phyloP scores from a whole-genome alignment of 2,329 filamentous ascomycete genomes.

The Zalaria obscura region DNA sequence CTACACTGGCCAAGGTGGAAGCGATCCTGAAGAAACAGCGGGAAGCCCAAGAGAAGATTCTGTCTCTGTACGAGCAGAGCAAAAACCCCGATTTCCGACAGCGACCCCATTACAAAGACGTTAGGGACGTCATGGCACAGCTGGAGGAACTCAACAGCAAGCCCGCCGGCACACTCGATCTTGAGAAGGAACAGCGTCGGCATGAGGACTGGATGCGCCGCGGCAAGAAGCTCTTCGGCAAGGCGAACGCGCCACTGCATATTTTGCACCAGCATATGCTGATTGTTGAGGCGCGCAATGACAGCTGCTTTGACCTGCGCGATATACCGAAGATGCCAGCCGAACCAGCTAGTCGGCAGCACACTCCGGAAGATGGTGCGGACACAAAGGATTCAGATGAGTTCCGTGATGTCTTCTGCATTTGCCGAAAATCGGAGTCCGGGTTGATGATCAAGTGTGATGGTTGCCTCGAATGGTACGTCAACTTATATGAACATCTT shows the following conservation, averaged over 20 bases:
- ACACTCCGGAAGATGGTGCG: conserved; percentile 39
- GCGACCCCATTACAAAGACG: conserved; percentile 75
- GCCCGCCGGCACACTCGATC: conserved; percentile 74
- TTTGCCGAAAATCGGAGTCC: conserved; percentile 82
- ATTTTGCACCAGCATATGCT: conserved; percentile 93
- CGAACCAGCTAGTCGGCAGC: conserved; percentile 80
- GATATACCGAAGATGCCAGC: conserved; percentile 83
- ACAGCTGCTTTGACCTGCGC: conserved; percentile 78
- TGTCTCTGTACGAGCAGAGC: conserved; percentile 66
- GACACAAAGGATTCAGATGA: conserved; percentile 18
- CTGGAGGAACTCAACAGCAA: conserved; percentile 86
- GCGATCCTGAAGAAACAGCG: conserved; percentile 91
- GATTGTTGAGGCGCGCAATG: conserved; percentile 78
- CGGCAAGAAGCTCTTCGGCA: conserved; percentile 94
- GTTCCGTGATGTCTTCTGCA: conserved; percentile 70
- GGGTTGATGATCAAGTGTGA: conserved; percentile 99
- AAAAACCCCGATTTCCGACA: conserved; percentile 61
- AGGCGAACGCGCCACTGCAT: conserved; percentile 91
- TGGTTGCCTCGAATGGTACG: conserved; percentile 90
- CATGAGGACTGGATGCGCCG: conserved; percentile 99
- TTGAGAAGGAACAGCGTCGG: conserved; percentile 85
- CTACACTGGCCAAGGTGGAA: conserved; percentile 72
- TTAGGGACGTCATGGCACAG: conserved; percentile 78
- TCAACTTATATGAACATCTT: conserved; percentile 6
- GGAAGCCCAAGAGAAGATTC: conserved; percentile 79